Base-by-base conservation (phyloP, 768 basidiomycete genomes). In the Russula sp. region DNA sequence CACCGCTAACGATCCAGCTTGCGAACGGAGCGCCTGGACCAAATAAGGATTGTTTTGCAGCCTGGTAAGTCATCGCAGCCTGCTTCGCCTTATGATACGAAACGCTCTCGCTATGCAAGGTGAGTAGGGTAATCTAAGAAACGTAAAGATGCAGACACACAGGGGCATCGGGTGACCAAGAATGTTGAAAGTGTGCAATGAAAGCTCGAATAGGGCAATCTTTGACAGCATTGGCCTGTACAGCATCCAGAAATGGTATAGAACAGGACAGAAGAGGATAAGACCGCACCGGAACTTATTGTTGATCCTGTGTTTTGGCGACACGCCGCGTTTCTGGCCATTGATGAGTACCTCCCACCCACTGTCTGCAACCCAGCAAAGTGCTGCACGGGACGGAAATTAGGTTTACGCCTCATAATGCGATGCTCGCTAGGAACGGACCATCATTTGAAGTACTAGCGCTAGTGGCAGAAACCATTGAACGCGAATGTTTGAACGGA, bases 271-370 rank as follows among this genome's bases (percentile, higher is more conserved):
- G 1, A 14, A 16, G 20, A 14, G 6, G 13, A 11, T 27, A 20
- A 22, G 9, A 0, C 60, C 73, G 54, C 60, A 87, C 91, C 85
- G 82, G 45, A 82, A 84, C 71, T 86, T 86, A 7, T 80, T 74
- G 37, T 79, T 79, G 65, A 82, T 77, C 31, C 87, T 79, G 68
- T 89, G 83, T 70, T 89, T 91, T 0, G 86, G 82, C 11, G 88
- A 76, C 1, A 89, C 84, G 2, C 91, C 91, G 50, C 91, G 84
- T 68, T 82, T 86, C n/a, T 86, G 75, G 2, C 92, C 91, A 64
- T 89, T 90, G 66, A 89, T 89, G 51, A 93, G 70, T 22, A 91
- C 79, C 70, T 95, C 89, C 34, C 75, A 71, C 6, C 75, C 63
- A 66, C 2, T 69, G 58, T 84, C 84, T 14, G 84, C 80, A 2